Conservation (phyloP, 441 rosid genomes). For the Populus tomentosa region DNA sequence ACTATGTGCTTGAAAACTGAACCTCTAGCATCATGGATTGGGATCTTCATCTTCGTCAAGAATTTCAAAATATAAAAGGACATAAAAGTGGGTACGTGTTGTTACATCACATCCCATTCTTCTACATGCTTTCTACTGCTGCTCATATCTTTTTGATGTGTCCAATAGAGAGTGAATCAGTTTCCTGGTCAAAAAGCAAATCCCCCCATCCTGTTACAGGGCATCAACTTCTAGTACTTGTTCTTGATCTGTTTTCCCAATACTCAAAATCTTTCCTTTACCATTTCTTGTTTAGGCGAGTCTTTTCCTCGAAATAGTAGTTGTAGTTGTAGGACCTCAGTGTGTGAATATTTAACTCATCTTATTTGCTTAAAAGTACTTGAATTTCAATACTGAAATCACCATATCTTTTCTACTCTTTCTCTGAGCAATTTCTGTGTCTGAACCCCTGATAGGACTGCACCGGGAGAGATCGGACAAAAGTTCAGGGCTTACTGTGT, state of each 20-base stretch:
- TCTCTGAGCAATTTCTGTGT: not conserved
- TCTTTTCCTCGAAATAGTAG: not conserved
- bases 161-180: not conserved
- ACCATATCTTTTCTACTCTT: not conserved
- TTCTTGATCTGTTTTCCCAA: not conserved
- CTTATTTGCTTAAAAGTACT: not conserved
- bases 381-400: no score
- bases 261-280: no score
- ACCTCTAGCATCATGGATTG: no score
- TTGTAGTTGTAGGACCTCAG: not conserved
- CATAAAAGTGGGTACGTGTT: not conserved
- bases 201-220: not conserved
- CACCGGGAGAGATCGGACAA: constrained; percentile 12
- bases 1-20: no score
- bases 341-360: not conserved
- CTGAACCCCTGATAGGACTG: not conserved
- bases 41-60: not conserved
- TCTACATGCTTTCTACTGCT: constrained; percentile 11
- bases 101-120: constrained; percentile 16
- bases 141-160: constrained; percentile 4
- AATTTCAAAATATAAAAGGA: not conserved
- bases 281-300: not conserved
- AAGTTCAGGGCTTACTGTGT: constrained; percentile 5
- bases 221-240: not conserved
- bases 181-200: constrained; percentile 19